phyloP scores from a whole-genome alignment of 352 stramenopile species.

The Chrysophaeum taylorii region DNA sequence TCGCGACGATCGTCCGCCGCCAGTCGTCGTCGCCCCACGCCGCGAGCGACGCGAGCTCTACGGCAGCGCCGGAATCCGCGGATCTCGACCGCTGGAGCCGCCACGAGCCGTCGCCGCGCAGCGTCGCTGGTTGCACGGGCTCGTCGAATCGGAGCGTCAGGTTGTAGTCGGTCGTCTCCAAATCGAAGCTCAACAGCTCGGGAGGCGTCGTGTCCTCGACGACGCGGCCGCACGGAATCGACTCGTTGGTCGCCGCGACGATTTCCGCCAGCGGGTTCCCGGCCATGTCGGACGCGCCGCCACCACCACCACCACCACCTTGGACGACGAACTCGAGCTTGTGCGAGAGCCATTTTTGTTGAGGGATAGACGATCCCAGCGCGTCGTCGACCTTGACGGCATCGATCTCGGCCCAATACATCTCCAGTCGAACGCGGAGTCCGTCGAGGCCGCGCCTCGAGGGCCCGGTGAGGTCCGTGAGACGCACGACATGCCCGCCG shows the following conservation, averaged over 20 bases:
- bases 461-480: neutral
- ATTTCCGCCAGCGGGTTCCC: neutral
- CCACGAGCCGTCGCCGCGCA: neutral
- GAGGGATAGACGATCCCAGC: too few relatives aligned
- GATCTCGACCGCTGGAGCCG: neutral
- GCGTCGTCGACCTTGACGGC: too few relatives aligned
- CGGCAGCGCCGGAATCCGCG: too few relatives aligned
- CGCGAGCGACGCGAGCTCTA: too few relatives aligned
- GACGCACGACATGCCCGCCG: neutral
- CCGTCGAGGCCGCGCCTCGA: too few relatives aligned
- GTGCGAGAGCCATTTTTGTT: too few relatives aligned
- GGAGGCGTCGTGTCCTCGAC: conserved; percentile 1
- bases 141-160: conserved; percentile 6
- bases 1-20: neutral
- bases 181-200: neutral
- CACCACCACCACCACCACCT: too few relatives aligned
- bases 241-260: neutral
- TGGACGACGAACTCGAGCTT: too few relatives aligned
- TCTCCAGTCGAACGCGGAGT: too few relatives aligned
- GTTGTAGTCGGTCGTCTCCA: neutral
- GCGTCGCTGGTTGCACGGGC: neutral
- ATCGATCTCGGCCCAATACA: too few relatives aligned
- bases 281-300: neutral
- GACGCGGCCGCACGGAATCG: too few relatives aligned
- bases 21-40: too few relatives aligned